A percentile compares a stretch with the other conserved stretches of the same genome.
phyloP scores from a whole-genome alignment of 2,329 filamentous ascomycete genomes.

The Coccinonectria pachysandricola region DNA sequence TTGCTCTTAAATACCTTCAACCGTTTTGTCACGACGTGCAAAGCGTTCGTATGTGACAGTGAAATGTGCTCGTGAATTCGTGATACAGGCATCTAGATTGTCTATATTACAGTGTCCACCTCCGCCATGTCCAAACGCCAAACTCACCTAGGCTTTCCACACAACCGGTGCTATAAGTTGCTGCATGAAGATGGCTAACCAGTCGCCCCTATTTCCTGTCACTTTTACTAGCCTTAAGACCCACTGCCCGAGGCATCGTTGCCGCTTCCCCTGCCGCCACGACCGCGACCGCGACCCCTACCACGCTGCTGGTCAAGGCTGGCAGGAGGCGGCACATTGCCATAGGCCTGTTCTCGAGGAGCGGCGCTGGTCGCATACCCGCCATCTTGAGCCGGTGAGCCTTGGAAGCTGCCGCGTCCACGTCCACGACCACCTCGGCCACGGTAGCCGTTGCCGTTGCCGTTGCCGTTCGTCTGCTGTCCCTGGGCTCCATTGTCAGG shows the following conservation, averaged over 20 bases:
- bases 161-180: too few species aligned
- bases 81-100: slow-evolving; percentile 12
- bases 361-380: slow-evolving; percentile 4
- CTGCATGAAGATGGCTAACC: too few species aligned
- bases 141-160: slow-evolving; percentile 3
- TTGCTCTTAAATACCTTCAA: too few species aligned
- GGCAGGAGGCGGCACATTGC: slow-evolving; percentile 50
- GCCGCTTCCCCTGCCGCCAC: slow-evolving; percentile 26
- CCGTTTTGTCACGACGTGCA: too few species aligned
- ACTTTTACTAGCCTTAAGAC: slow-evolving; percentile 14
- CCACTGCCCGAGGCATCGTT: slow-evolving; percentile 10
- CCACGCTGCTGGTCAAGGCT: slow-evolving; percentile 38
- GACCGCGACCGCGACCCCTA: slow-evolving; percentile 29
- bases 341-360: slow-evolving; percentile 30
- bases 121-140: neutral
- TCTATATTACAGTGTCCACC: slow-evolving; percentile 8
- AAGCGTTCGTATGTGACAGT: too few species aligned
- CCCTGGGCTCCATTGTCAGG: slow-evolving; percentile 18
- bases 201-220: too few species aligned
- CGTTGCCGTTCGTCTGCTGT: slow-evolving; percentile 21
- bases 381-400: slow-evolving; percentile 12
- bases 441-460: slow-evolving; percentile 14
- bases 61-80: slow-evolving; percentile 14
- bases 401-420: slow-evolving; percentile 19
- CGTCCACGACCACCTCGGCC: slow-evolving; percentile 22